Evolutionary conservation across 2,329 filamentous ascomycete species (phyloP).

Genomic region (Fusarium tjaetaba): DNA sequence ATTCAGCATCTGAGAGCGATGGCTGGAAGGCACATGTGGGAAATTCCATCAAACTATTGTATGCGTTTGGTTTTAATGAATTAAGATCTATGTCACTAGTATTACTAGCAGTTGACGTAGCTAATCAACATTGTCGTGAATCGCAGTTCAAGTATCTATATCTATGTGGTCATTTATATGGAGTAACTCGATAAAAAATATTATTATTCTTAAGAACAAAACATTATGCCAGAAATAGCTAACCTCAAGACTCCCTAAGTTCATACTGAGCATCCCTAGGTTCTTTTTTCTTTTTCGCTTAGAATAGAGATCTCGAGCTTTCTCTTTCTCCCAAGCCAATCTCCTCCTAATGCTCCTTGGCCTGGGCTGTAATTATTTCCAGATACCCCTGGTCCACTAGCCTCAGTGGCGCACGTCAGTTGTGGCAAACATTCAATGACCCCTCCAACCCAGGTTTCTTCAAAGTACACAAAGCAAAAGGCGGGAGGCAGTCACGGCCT

Average conservation of each 20-base stretch:
- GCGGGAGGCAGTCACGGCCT: constrained; percentile 22
- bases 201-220: background rate
- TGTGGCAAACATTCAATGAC: constrained; percentile 36
- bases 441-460: constrained; percentile 38
- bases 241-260: background rate
- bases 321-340: background rate
- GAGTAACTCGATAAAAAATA: background rate
- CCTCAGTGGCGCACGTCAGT: constrained; percentile 24
- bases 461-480: constrained; percentile 39
- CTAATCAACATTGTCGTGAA: background rate
- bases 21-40: background rate
- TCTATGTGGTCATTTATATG: background rate
- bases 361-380: background rate
- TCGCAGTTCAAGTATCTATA: background rate
- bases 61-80: background rate
- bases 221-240: background rate
- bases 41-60: background rate
- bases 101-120: too few species aligned
- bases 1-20: background rate
- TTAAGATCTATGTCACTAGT: background rate
- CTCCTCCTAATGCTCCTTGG: background rate
- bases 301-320: background rate
- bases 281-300: too few species aligned
- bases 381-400: constrained; percentile 3
- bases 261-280: background rate